phyloP scores from a whole-genome alignment of 1,284 basidiomycete genomes.

The Baeospora myosura region DNA sequence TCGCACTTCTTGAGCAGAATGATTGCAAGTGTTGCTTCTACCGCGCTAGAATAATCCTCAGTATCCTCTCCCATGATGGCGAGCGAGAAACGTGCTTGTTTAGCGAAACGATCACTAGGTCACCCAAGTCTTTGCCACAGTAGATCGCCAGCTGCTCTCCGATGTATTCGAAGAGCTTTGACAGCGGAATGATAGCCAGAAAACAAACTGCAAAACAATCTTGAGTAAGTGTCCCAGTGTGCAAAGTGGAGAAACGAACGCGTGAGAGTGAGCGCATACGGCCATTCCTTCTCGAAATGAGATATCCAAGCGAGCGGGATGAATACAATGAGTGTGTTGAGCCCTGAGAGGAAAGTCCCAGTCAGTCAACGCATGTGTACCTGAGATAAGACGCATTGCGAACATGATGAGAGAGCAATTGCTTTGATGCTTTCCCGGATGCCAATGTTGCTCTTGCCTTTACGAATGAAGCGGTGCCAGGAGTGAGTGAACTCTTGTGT shows the following conservation, averaged over 20 bases:
- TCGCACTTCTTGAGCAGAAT: slow-evolving; percentile 36
- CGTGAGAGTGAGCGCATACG: slow-evolving; percentile 26
- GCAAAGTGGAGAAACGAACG: slow-evolving; percentile 23
- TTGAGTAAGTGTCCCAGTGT: slow-evolving; percentile 4
- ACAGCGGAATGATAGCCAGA: slow-evolving; percentile 49
- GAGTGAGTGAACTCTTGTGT: slow-evolving; percentile 18
- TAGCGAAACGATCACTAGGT: slow-evolving; percentile 49
- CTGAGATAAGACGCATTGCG: slow-evolving; percentile 17
- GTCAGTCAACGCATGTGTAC: slow-evolving; percentile 1
- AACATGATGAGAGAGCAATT: slow-evolving; percentile 47
- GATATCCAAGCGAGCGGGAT: slow-evolving; percentile 60
- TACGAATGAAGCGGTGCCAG: slow-evolving; percentile 44
- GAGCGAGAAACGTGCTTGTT: slow-evolving; percentile 53
- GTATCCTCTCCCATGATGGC: neutral
- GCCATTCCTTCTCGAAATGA: slow-evolving; percentile 35
- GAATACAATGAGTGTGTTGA: slow-evolving; percentile 56
- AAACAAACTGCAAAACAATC: slow-evolving; percentile 53
- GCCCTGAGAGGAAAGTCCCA: slow-evolving; percentile 27
- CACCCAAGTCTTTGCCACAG: slow-evolving; percentile 45
- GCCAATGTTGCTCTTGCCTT: slow-evolving; percentile 40
- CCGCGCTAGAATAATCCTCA: neutral
- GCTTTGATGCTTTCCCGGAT: slow-evolving; percentile 38
- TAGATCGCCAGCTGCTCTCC: slow-evolving; percentile 45
- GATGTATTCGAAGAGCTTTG: slow-evolving; percentile 51
- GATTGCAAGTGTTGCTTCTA: slow-evolving; percentile 4